Evolutionary conservation across 1,284 basidiomycete genomes (phyloP), one percentile per base, ranked within the genome.

Genomic region (Papiliotrema fonsecae): DNA sequence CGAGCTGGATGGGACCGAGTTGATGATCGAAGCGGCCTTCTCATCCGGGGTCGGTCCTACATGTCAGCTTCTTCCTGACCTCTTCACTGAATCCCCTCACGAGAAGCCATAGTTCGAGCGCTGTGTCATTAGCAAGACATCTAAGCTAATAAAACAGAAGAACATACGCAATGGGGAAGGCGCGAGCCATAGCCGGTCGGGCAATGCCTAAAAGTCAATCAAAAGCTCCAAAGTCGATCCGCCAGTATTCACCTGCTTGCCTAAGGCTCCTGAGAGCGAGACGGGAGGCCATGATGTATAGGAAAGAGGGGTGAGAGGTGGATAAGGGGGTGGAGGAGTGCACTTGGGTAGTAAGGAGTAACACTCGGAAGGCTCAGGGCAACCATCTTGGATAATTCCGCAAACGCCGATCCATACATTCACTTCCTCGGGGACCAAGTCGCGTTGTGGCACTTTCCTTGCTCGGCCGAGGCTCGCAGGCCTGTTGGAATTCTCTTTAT

Each of bases 1-100:
- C 34, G 88, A 87, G 58, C 88, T 88, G 47, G 90, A 91, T 43
- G 94, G 96, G 56, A 97, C 82, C 70, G 84, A 83, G 78, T 96
- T 86, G 69, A 98, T 85, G 67, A 98, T 82, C 68, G 93, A 84
- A 44, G 86, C 82, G 46, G 94, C 96, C 67, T 88, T 87, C 75
- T 94, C 83, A 49, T 86, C 82, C 47, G 94, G 91, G n/a, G 85
- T 63, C 32, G 65, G 70, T 61, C 74, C 69, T 74, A 58, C 43
- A 40, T 19, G 42, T 44, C 22, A 50, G 30, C 19, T 36, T 18
- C 19, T 5, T 25, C n/a, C 25, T 39, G 21, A 16, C 19, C 34
- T 31, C 24, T 47, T 26, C 45, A 44, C 41, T 35, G 22, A n/a
- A 18, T 47, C 32, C 30, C 65, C 63, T 60, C 42, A 67, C 65